phyloP scores from a whole-genome alignment of 2,329 filamentous ascomycete species.

The Pseudofabraea citricarpa region DNA sequence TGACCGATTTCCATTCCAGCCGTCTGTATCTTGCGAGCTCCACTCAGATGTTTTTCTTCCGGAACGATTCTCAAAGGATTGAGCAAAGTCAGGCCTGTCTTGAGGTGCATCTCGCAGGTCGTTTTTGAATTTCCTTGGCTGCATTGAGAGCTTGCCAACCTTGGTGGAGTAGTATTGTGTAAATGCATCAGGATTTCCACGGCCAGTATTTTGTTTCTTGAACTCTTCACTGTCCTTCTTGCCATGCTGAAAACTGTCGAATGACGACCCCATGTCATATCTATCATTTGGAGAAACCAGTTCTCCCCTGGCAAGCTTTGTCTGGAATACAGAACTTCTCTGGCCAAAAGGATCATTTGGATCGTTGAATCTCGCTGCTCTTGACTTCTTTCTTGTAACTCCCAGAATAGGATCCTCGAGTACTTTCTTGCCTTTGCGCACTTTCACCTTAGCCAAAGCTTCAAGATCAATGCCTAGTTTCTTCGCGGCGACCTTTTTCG shows the following conservation, averaged over 20 bases:
- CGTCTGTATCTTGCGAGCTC: no score
- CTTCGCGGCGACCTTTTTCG: neutral
- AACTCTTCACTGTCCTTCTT: neutral
- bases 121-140: neutral
- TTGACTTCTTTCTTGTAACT: conserved; percentile 36
- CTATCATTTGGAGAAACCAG: conserved; percentile 4
- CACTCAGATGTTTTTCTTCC: no score
- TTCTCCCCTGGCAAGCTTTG: conserved; percentile 19
- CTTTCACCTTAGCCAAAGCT: conserved; percentile 26
- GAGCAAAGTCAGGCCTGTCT: neutral
- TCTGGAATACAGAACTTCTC: conserved; percentile 47
- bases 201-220: neutral
- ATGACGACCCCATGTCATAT: neutral
- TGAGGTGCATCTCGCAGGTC: neutral
- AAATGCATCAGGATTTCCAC: neutral
- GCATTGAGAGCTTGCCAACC: neutral
- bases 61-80: neutral
- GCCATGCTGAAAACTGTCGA: neutral
- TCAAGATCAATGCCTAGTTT: conserved; percentile 1
- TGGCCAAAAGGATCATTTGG: conserved; percentile 46
- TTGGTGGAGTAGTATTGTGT: conserved; percentile 1
- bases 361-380: conserved; percentile 48
- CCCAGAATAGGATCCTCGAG: conserved; percentile 34
- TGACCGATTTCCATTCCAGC: no score
- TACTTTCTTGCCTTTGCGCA: conserved; percentile 47